Percentiles rank a stretch among this genome's conserved stretches.
These are phyloP conservation scores for Neurospora sp. DNA, from an alignment of 495 filamentous ascomycete genomes.

Conservation along the genomic window DNA sequence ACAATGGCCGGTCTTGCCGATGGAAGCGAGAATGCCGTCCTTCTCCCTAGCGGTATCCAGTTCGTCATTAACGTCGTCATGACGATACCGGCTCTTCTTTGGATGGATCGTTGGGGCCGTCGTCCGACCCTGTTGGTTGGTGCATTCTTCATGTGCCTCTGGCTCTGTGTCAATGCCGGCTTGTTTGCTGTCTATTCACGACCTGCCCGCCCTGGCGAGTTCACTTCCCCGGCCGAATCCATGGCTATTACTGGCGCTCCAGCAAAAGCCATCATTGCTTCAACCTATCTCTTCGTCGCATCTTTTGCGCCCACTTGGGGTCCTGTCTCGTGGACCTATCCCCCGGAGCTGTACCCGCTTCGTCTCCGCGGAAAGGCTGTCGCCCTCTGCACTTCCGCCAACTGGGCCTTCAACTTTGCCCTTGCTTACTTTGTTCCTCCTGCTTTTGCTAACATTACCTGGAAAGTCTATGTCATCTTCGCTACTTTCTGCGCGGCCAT, in stretches of 20 bases:
- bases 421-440: slow-evolving; percentile 70
- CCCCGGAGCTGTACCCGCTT: slow-evolving; percentile 64
- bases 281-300: slow-evolving; percentile 69
- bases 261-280: slow-evolving; percentile 64
- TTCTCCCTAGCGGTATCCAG: slow-evolving; percentile 62
- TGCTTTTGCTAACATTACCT: slow-evolving; percentile 62
- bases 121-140: slow-evolving; percentile 55
- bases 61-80: slow-evolving; percentile 61
- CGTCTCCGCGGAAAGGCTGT: slow-evolving; percentile 63
- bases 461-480: slow-evolving; percentile 67
- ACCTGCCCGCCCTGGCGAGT: slow-evolving; percentile 27
- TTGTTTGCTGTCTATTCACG: slow-evolving; percentile 45
- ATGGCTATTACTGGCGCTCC: slow-evolving; percentile 45
- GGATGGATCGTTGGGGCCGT: slow-evolving; percentile 51
- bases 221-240: slow-evolving; percentile 30
- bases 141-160: slow-evolving; percentile 56
- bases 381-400: slow-evolving; percentile 60
- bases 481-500: slow-evolving; percentile 65
- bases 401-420: slow-evolving; percentile 77
- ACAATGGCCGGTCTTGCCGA: slow-evolving; percentile 57
- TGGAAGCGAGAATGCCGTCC: slow-evolving; percentile 24
- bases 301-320: slow-evolving; percentile 69
- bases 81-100: slow-evolving; percentile 45
- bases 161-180: slow-evolving; percentile 60
- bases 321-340: slow-evolving; percentile 66